phyloP scores from a whole-genome alignment of 768 basidiomycete species.

The Chlorophyllum brunneum region DNA sequence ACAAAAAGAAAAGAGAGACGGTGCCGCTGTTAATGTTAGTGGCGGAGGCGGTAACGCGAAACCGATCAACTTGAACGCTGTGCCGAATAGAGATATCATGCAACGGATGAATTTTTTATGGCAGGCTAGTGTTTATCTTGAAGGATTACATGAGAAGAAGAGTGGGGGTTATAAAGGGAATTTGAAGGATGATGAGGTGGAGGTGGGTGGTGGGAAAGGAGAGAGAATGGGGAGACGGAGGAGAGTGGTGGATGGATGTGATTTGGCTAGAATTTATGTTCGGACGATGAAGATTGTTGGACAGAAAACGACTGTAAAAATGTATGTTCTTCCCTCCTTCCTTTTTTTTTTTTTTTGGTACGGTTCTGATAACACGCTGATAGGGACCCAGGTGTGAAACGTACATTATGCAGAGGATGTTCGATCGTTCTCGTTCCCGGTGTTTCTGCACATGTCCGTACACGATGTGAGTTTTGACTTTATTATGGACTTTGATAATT shows the following conservation, averaged over 20 bases:
- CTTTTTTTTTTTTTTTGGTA: background rate
- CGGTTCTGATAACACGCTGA: background rate
- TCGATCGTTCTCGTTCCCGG: slow-evolving; percentile 65
- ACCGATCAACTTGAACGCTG: slow-evolving; percentile 45
- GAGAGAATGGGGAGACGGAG: background rate
- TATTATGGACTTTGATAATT: background rate
- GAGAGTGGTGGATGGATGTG: slow-evolving; percentile 18
- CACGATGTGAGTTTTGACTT: slow-evolving; percentile 47
- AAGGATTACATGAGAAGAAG: no score
- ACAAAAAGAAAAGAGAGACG: background rate
- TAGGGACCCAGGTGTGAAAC: slow-evolving; percentile 84
- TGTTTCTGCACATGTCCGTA: slow-evolving; percentile 55
- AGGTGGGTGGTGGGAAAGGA: background rate
- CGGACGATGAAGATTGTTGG: slow-evolving; percentile 67
- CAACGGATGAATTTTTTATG: slow-evolving; percentile 86
- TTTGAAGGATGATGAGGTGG: background rate
- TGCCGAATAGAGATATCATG: slow-evolving; percentile 69
- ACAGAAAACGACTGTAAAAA: slow-evolving; percentile 71
- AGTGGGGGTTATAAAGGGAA: slow-evolving; percentile 22
- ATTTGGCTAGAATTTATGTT: slow-evolving; percentile 64
- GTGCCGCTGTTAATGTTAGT: no score
- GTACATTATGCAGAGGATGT: slow-evolving; percentile 73
- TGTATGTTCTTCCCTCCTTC: slow-evolving; percentile 43
- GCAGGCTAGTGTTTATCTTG: slow-evolving; percentile 70
- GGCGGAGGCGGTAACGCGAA: background rate